Evolutionary conservation across 306 rosid genomes (phyloP).

Genomic region (Lathyrus aphaca): DNA sequence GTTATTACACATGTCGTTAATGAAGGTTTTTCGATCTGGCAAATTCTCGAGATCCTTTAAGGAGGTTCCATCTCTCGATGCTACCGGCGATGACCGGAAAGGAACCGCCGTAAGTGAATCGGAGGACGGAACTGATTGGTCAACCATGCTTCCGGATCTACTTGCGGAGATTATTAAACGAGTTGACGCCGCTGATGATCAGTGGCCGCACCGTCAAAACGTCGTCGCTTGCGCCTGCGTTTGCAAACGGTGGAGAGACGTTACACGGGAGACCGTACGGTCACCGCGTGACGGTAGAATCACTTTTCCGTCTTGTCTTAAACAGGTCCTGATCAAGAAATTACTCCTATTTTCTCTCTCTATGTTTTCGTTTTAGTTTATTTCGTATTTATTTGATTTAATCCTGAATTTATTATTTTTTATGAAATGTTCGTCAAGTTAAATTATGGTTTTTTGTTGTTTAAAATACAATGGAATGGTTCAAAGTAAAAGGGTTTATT

Average conservation of each 20-base stretch:
- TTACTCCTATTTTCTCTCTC: too few species aligned
- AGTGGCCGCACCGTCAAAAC: constrained; percentile 82
- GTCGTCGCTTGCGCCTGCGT: constrained; percentile 92
- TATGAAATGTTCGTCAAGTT: not conserved
- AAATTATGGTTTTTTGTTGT: constrained; percentile 17
- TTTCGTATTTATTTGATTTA: not conserved
- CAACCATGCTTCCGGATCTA: constrained; percentile 84
- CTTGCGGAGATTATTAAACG: constrained; percentile 78
- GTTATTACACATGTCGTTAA: constrained; percentile 61
- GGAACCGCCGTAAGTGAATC: not conserved
- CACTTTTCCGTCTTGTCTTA: constrained; percentile 94
- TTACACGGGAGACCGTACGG: constrained; percentile 67
- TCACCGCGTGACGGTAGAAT: constrained; percentile 64
- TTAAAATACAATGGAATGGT: not conserved
- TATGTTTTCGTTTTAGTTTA: not conserved
- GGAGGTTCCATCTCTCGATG: constrained; percentile 38
- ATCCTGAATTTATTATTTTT: not conserved
- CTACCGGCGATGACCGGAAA: not conserved
- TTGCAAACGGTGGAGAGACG: constrained; percentile 92
- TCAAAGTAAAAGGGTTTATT: constrained; percentile 1
- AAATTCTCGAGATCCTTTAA: constrained; percentile 69
- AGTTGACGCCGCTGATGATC: constrained; percentile 71
- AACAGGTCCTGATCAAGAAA: constrained; percentile 60
- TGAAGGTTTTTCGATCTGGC: constrained; percentile 68
- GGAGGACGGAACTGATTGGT: constrained; percentile 57